Base-by-base conservation (phyloP, 1,139 yeast genomes). In the Zygosaccharomyces sapae region DNA sequence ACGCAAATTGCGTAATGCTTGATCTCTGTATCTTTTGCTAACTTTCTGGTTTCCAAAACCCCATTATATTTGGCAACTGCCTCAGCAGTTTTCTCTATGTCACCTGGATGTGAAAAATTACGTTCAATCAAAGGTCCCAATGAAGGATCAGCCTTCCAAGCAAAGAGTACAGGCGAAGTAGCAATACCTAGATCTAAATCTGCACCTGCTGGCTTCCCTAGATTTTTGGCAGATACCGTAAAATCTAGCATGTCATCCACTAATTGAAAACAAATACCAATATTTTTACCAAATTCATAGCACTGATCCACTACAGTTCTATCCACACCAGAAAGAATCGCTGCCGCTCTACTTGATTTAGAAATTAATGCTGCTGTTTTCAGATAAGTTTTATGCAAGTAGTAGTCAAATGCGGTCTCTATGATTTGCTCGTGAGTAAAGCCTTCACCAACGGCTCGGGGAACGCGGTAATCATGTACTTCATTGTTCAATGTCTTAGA, bases 201-300 rank as follows among this genome's bases (percentile, higher is more conserved):
- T 1, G 97, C 97, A 59, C 90, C 95, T 20, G 95, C 84, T 8
- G 98, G 98, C 67, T 92, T 92, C 35, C 98, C 98, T 51, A 92
- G 72, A 44, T 86, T 80, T 30, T 78, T 77, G 29, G 88, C 89
- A 36, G 92, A 81, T 18, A 88, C 82, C 0, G 97, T 88, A 65
- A 87, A 92, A 69, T 92, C 98, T 56, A 94, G 76, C 83, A 90
- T 83, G 67, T 92, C 98, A 68, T 92, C 98, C 22, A 94, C 95
- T 50, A 92, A 78, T 69, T 92, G 98, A 76, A 92, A 92, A 63
- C 97, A 94, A 43, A 94, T 76, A 0, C 98, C 98, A 49, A 94
- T 72, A 67, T 90, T 90, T 57, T 95, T 78, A 35, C 98, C 98
- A 66, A 86, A 92, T 56, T 85, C 82, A 67, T 90, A 92, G 58